These are phyloP conservation scores for Saccharomycopsis sp. DNA, from an alignment of 805 yeast species.

Conservation along the genomic window DNA sequence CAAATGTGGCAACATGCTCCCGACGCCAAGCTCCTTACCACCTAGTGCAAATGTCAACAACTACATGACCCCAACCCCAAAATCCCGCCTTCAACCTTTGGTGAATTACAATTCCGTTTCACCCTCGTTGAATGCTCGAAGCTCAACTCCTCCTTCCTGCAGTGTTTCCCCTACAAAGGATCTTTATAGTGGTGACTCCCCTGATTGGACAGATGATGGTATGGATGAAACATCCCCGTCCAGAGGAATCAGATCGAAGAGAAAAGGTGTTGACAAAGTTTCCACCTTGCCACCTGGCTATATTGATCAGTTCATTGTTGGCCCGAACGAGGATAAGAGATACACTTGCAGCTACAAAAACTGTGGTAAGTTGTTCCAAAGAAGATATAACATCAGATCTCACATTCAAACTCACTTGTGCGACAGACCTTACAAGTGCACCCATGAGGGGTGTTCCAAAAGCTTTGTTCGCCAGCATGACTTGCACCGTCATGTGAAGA, in stretches of 20 bases:
- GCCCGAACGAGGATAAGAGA: constrained; percentile 63
- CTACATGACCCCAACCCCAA: constrained; percentile 18
- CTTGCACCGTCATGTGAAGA: constrained; percentile 78
- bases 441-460: constrained; percentile 53
- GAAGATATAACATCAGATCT: constrained; percentile 87
- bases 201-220: too few species aligned
- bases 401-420: constrained; percentile 95
- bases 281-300: constrained; percentile 85
- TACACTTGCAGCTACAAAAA: constrained; percentile 67
- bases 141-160: constrained; percentile 3
- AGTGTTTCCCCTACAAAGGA: background rate
- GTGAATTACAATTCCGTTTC: too few species aligned
- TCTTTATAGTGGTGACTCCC: too few species aligned
- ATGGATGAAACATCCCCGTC: background rate
- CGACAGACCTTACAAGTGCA: constrained; percentile 86
- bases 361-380: constrained; percentile 76
- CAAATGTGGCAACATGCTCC: constrained; percentile 3
- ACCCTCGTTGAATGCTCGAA: too few species aligned
- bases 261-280: constrained; percentile 26
- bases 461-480: constrained; percentile 95
- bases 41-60: too few species aligned
- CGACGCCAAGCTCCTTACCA: constrained; percentile 1
- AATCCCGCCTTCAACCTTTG: too few species aligned
- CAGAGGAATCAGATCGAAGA: constrained; percentile 18
- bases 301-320: constrained; percentile 72